Evolutionary conservation across 2,329 filamentous ascomycete genomes (phyloP), one percentile per base, ranked within the genome.

Genomic region (Verticillium albo-atrum): DNA sequence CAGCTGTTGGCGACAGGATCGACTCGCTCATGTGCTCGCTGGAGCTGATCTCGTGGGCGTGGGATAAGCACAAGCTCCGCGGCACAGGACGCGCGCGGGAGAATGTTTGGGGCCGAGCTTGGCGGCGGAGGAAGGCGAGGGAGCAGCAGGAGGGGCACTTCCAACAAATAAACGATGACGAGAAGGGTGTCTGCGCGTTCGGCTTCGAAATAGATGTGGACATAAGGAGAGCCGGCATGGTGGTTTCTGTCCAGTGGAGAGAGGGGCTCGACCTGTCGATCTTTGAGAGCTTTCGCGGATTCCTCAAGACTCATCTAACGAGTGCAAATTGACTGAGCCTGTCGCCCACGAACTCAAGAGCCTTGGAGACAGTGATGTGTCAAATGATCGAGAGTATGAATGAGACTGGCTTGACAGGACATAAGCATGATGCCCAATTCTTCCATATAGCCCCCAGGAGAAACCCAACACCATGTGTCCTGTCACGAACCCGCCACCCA

Each of bases 261-360:
- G 87, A 91, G 66, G 94, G 95, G 0, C 78, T 80, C 6, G 90
- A 96, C 64, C 78, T 83, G 20, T 80, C 87, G 1, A 69, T 95
- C 0, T 97, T 94, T 72, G 90, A 96, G 74, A 97, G 93, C 70
- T 92, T 99, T 63, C 89, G 87, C 61, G 92, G 91, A 0, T 92
- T 93, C 77, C 64, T 96, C 52, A 90, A 87, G 71, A 64, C 61
- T 50, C 42, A 50, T 10, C 20, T 50, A 7, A 23, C 42, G 42
- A 3, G 6, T 23, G n/a, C 20, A 12, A 50, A 50, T 3, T 37
- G 17, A 37, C n/a, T 17, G 6, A 37, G 35, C 12, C 6, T 17
- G 30, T 32, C 30, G 12, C n/a, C n/a, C n/a, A n/a, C n/a, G n/a
- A n/a, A n/a, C n/a, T n/a, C n/a, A n/a, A n/a, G n/a, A n/a, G n/a